Base-by-base conservation (phyloP, 768 basidiomycete genomes). In the Serendipita sp. region DNA sequence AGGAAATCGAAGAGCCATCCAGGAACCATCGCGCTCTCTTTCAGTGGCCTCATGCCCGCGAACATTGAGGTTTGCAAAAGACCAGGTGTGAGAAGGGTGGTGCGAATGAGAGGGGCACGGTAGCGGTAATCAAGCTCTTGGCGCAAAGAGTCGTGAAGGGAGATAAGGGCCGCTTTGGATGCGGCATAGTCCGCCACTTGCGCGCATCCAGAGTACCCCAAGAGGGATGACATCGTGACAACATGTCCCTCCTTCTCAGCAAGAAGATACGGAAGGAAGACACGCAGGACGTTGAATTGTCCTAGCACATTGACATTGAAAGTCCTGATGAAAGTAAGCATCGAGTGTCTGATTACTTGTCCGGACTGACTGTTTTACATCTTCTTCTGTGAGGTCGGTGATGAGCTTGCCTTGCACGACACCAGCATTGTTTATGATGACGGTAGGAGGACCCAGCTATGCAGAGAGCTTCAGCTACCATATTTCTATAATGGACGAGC, bases 391-490 rank as follows among this genome's bases (percentile, higher is more conserved):
- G 65, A 96, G 77, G 70, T 97, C 93, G 11, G 94, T 75, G 36
- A 99, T 75, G 1, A 85, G 75, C 70, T 93, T 94, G 30, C 93
- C 92, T 74, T 93, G 89, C 30, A 89, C 90, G 65, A 96, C 85
- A 18, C 94, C 96, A 0, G 95, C 96, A 71, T 95, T 97, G 76
- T 97, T 98, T 69, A 99, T 78, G 28, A 99, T 76, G 44, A 97
- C 80, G 0, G 96, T 96, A 0, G 90, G 90, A 66, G 88, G 80
- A 2, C 91, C 94, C 63, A 95, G 79, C 90, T 94, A 69, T 51
- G 56, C 63, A 56, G 35, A 28, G 58, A 13, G 60, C 13, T 3
- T 64, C 28, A 3, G 3, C n/a, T 45, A 65, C 35, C 16, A 45
- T 58, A 35, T 44, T 8, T 44, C 32, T 7, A 63, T n/a, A n/a